Evolutionary conservation across 257 asterid species (phyloP).

Genomic region (Ligustrum vulgare): DNA sequence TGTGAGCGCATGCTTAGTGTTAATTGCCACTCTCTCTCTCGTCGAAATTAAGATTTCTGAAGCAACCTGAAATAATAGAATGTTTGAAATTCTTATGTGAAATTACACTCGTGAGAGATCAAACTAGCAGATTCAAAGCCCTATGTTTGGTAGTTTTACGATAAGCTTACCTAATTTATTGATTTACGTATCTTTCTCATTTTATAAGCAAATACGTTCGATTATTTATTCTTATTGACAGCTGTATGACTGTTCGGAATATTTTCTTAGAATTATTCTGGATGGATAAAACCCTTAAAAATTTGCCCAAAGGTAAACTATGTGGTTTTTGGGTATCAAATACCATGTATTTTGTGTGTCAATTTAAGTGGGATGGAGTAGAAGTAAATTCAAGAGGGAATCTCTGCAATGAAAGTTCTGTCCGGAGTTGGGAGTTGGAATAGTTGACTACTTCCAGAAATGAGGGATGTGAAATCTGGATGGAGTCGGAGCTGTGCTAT

Average conservation of each 20-base stretch:
- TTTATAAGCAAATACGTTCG: neutral
- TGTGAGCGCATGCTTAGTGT: neutral
- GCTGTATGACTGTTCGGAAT: neutral
- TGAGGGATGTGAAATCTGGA: neutral
- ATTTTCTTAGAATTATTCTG: neutral
- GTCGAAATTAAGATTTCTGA: neutral
- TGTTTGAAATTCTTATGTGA: neutral
- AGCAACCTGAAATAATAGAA: neutral
- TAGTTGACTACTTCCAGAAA: neutral
- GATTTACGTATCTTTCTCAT: neutral
- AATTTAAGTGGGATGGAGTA: neutral
- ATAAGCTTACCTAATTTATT: neutral
- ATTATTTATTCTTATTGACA: no score
- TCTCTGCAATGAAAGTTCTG: neutral
- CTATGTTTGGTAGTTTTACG: neutral
- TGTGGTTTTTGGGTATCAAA: neutral
- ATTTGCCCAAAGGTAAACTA: neutral
- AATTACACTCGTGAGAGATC: conserved; percentile 6
- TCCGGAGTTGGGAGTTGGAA: neutral
- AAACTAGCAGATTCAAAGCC: neutral
- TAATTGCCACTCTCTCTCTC: neutral
- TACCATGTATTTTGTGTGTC: neutral
- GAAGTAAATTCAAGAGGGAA: conserved; percentile 7
- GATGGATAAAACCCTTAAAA: neutral
- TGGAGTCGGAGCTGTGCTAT: neutral